These are phyloP conservation scores for Xylaria sp. DNA, from an alignment of 2,329 filamentous ascomycete genomes.

Conservation along the genomic window DNA sequence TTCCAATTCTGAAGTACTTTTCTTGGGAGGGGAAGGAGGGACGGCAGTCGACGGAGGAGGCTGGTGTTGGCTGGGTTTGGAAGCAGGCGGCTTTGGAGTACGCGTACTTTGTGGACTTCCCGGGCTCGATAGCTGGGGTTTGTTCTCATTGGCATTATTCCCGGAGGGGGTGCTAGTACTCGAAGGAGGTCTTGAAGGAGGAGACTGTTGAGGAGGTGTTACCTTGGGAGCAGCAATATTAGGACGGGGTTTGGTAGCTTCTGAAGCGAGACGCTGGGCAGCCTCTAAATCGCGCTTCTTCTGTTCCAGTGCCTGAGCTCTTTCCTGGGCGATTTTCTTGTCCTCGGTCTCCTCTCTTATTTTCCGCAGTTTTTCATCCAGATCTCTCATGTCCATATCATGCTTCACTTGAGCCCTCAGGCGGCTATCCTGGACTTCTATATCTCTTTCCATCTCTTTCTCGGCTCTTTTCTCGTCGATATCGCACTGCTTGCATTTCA, in stretches of 20 bases:
- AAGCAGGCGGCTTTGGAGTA: neutral
- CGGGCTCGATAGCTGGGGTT: neutral
- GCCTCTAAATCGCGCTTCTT: constrained; percentile 23
- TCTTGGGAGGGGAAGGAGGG: neutral
- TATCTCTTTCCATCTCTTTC: constrained; percentile 3
- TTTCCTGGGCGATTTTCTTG: constrained; percentile 5
- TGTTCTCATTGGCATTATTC: neutral
- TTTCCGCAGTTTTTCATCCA: constrained; percentile 17
- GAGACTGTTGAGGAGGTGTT: too few species aligned
- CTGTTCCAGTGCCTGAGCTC: constrained; percentile 17
- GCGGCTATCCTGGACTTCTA: constrained; percentile 3
- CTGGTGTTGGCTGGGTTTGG: too few species aligned
- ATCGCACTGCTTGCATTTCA: constrained; percentile 9
- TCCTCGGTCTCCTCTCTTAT: constrained; percentile 18
- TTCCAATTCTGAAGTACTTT: constrained; percentile 40
- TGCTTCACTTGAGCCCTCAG: constrained; percentile 7
- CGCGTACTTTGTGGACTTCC: neutral
- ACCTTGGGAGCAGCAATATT: neutral
- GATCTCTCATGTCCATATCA: constrained; percentile 16
- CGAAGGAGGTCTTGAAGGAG: neutral
- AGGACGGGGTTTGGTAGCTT: neutral
- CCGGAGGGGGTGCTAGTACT: neutral
- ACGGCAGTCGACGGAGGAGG: too few species aligned
- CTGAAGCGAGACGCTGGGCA: constrained; percentile 8
- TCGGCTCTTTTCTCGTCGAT: neutral